These are phyloP conservation scores for Brachypodium distachyon DNA, from an alignment of 202 grass and related monocot species.

Conservation along the genomic window DNA sequence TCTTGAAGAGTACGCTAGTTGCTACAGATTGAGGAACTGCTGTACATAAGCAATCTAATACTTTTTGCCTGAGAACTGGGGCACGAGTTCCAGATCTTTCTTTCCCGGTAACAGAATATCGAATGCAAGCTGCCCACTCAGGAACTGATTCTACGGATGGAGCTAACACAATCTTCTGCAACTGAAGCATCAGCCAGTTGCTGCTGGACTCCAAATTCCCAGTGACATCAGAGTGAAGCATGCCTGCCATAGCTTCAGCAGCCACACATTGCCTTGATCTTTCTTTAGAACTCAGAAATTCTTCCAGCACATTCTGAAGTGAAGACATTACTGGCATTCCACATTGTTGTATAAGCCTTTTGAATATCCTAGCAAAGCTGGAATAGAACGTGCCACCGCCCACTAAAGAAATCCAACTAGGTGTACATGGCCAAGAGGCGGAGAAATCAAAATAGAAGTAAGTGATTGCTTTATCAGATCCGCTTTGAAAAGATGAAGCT, in stretches of 20 bases:
- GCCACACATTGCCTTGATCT: constrained; percentile 95
- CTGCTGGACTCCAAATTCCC: constrained; percentile 48
- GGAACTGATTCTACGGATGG: constrained; percentile 91
- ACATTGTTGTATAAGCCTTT: constrained; percentile 92
- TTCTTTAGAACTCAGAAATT: constrained; percentile 87
- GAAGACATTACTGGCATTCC: constrained; percentile 52
- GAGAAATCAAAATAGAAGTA: constrained; percentile 98
- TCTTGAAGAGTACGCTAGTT: constrained; percentile 80
- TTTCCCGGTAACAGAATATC: constrained; percentile 92
- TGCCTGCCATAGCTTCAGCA: constrained; percentile 88
- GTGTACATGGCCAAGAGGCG: constrained; percentile 84
- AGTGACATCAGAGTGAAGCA: constrained; percentile 82
- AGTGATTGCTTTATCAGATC: constrained; percentile 78
- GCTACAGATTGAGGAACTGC: constrained; percentile 53
- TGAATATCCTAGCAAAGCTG: constrained; percentile 92
- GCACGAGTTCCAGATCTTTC: constrained; percentile 63
- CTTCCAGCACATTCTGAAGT: constrained; percentile 54
- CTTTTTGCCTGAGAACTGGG: constrained; percentile 70
- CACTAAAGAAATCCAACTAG: constrained; percentile 84
- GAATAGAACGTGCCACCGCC: constrained; percentile 64
- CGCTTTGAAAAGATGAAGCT: constrained; percentile 75
- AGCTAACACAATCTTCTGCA: constrained; percentile 67
- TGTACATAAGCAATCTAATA: constrained; percentile 73
- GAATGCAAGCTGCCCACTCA: constrained; percentile 95
- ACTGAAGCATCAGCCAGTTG: constrained; percentile 60